Percentiles rank a stretch among this genome's conserved stretches.
Conservation (phyloP, 148 eudicot genomes). For the Rheum nobile region DNA sequence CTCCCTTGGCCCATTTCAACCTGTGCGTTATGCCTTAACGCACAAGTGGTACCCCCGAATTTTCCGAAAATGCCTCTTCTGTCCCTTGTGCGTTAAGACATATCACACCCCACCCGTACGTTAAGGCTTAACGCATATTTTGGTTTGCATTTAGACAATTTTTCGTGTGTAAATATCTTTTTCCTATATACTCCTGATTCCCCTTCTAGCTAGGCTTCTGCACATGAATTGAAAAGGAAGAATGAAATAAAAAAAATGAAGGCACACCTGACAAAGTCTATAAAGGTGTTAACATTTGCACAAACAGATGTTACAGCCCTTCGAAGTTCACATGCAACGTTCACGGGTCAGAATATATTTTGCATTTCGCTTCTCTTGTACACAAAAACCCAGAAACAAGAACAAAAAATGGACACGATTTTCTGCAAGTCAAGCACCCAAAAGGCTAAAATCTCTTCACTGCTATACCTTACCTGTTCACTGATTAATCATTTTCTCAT, state of each 20-base stretch:
- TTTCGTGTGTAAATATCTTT: no score
- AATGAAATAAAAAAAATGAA: background rate
- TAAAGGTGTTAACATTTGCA: background rate
- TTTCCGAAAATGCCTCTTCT: no score
- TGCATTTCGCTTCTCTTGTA: background rate
- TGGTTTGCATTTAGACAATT: no score
- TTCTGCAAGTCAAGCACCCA: background rate
- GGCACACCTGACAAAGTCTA: conserved; percentile 1
- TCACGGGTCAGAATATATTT: background rate
- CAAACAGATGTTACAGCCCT: background rate
- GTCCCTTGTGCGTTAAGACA: no score
- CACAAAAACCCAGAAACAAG: background rate
- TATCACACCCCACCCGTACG: no score
- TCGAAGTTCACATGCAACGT: background rate
- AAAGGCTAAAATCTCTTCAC: background rate
- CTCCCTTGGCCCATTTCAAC: no score
- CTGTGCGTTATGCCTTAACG: no score
- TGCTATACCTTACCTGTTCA: background rate
- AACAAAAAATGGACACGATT: background rate
- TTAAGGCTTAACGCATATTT: no score
- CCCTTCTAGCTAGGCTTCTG: no score
- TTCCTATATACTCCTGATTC: no score
- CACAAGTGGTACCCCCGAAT: no score
- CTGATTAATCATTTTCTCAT: background rate
- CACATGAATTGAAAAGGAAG: background rate